Percentiles rank a stretch among this genome's conserved stretches.
These are phyloP conservation scores for Lipomyces yamadae DNA, from an alignment of 805 yeast species.

Conservation along the genomic window DNA sequence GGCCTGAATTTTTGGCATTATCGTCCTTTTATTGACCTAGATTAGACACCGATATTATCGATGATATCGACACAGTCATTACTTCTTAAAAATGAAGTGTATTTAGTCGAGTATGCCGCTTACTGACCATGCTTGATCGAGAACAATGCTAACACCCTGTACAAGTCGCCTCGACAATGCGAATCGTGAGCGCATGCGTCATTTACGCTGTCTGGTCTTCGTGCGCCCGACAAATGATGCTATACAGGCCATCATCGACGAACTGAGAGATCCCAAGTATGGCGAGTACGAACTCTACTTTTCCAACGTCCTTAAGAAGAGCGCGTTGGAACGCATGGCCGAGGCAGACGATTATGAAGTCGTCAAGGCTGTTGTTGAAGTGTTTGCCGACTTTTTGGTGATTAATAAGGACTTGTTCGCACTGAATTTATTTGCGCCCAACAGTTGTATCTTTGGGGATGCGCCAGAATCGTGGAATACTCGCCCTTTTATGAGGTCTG, in stretches of 20 bases:
- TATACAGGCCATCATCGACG: slow-evolving; percentile 63
- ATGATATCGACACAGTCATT: slow-evolving; percentile 87
- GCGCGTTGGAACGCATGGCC: slow-evolving; percentile 82
- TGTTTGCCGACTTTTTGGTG: slow-evolving; percentile 82
- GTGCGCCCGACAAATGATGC: slow-evolving; percentile 73
- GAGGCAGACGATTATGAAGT: slow-evolving; percentile 88
- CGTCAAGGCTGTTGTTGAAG: slow-evolving; percentile 74
- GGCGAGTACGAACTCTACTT: slow-evolving; percentile 75
- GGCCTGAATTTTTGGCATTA: neutral
- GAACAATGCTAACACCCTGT: neutral
- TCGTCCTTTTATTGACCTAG: neutral
- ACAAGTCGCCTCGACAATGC: slow-evolving; percentile 57
- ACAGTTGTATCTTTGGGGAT: slow-evolving; percentile 46
- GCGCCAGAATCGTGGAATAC: slow-evolving; percentile 55
- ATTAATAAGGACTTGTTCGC: slow-evolving; percentile 71
- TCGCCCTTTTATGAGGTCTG: slow-evolving; percentile 51
- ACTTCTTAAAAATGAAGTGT: slow-evolving; percentile 80
- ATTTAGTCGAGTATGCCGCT: slow-evolving; percentile 63
- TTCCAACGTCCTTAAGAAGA: slow-evolving; percentile 74
- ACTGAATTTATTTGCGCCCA: slow-evolving; percentile 46
- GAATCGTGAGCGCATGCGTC: slow-evolving; percentile 72
- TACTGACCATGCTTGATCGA: neutral
- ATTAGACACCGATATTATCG: slow-evolving; percentile 73
- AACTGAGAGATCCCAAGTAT: slow-evolving; percentile 78
- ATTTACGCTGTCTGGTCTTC: slow-evolving; percentile 79